These are phyloP conservation scores for Tinospora cordifolia DNA, from an alignment of 164 flowering plant species.

Conservation along the genomic window DNA sequence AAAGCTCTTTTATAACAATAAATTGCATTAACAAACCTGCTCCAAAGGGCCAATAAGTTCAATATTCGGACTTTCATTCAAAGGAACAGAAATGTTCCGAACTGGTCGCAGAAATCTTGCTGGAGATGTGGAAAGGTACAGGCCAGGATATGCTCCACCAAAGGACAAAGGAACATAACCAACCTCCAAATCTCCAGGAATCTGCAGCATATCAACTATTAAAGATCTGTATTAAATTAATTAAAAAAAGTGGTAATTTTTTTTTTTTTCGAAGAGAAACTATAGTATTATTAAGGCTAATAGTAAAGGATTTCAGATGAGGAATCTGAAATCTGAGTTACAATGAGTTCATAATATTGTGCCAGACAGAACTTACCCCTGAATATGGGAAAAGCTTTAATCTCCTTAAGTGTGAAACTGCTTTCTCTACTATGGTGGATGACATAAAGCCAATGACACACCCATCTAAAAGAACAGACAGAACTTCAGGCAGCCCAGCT, in stretches of 20 bases:
- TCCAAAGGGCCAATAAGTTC: slow-evolving; percentile 97
- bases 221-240: not conserved
- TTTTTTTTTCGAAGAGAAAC: too few species aligned
- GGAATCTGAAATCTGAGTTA: too few species aligned
- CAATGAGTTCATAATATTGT: too few species aligned
- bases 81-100: slow-evolving; percentile 42
- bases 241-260: not conserved
- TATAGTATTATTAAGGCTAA: too few species aligned
- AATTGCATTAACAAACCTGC: slow-evolving; percentile 42
- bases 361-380: slow-evolving; percentile 45
- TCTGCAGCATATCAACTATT: slow-evolving; percentile 31
- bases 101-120: slow-evolving; percentile 91
- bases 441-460: slow-evolving; percentile 62
- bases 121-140: slow-evolving; percentile 75
- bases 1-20: not conserved
- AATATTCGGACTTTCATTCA: slow-evolving; percentile 35
- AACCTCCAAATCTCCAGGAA: slow-evolving; percentile 88
- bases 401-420: slow-evolving; percentile 56
- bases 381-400: slow-evolving; percentile 49
- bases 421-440: slow-evolving; percentile 43
- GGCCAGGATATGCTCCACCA: slow-evolving; percentile 86
- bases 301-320: too few species aligned
- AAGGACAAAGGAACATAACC: slow-evolving; percentile 79
- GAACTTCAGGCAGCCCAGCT: slow-evolving; percentile 70
- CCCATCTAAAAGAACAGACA: slow-evolving; percentile 80